Base-by-base conservation (phyloP, 2,329 filamentous ascomycete genomes). In the Colletotrichum sp. region DNA sequence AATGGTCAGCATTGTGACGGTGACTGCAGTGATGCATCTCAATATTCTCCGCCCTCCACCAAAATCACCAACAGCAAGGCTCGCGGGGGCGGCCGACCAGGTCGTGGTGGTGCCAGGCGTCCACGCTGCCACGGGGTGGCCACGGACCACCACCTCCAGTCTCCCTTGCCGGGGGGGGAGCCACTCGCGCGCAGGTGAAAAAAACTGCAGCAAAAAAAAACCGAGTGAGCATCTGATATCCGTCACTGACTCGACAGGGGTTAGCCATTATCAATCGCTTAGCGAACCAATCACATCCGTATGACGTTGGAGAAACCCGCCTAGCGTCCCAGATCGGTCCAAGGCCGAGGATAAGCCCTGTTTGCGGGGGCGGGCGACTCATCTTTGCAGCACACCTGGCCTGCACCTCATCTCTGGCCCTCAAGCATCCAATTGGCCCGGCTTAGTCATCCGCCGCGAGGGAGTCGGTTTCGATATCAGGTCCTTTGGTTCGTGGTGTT, bases 191-290 rank as follows among this genome's bases (percentile, higher is more conserved):
- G 39, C 63, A 66, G 39, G 62, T 12, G 44, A 30, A 66, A 66
- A 49, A 49, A 21, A 36, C 28, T 24, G 62, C 28, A 8, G 52
- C n/a, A 68, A 68, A 72, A 63, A 63, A 65, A 76, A 76, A 69
- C 67, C 34, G 81, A 79, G 77, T 63, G 68, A 78, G 77, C 82
- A 81, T 84, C 82, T 85, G 83, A 85, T 85, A 85, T 85, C 80
- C 78, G 78, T 72, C 78, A 78, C 75, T 79, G 77, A 79, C 78
- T 79, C 74, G 80, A 80, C 83, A 85, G 80, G 83, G 83, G 76
- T 77, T 66, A 69, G 75, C 77, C 79, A 79, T 62, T 79, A 78
- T 78, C 78, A 74, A 78, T 67, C 74, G 78, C 65, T 75, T 79
- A 71, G 78, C 79, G 76, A 80, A 67, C 83, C 83, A 85, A 85